Evolutionary conservation across 2,329 filamentous ascomycete genomes (phyloP).

Genomic region (Scorias spongiosa): DNA sequence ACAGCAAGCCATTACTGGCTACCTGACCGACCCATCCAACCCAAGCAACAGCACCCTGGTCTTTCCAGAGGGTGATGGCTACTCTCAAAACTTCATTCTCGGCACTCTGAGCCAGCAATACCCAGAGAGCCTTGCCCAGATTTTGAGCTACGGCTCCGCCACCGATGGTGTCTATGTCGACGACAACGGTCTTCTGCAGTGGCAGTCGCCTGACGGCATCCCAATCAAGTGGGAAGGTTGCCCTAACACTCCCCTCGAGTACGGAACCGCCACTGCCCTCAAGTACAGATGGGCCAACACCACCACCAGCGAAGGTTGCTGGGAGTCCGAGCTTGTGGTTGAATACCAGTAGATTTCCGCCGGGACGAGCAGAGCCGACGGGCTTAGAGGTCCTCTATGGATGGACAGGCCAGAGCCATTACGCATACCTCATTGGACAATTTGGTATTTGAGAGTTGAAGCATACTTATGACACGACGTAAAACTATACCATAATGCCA

Average conservation of each 20-base stretch:
- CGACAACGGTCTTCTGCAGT: slow-evolving; percentile 4
- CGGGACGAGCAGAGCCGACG: too few relatives aligned
- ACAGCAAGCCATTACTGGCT: slow-evolving; percentile 3
- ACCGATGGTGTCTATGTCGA: slow-evolving; percentile 7
- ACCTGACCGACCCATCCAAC: slow-evolving; percentile 5
- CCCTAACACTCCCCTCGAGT: slow-evolving; percentile 2
- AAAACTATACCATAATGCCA: too few relatives aligned
- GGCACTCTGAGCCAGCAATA: slow-evolving; percentile 2
- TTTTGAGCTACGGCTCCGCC: slow-evolving; percentile 4
- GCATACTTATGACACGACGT: too few relatives aligned
- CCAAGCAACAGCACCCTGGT: slow-evolving; percentile 3
- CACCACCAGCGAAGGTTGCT: slow-evolving; percentile 2
- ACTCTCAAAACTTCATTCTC: slow-evolving; percentile 4
- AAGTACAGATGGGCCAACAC: slow-evolving; percentile 4
- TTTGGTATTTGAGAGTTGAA: too few relatives aligned
- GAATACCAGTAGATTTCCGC: slow-evolving; percentile 2
- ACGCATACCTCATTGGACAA: too few relatives aligned
- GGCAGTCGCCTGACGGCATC: slow-evolving; percentile 3
- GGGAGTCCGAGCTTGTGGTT: slow-evolving; percentile 3
- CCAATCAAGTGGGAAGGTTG: slow-evolving; percentile 3
- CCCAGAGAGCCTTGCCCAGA: slow-evolving; percentile 4
- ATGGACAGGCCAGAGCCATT: too few relatives aligned
- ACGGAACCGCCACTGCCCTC: slow-evolving; percentile 4
- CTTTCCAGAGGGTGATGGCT: slow-evolving; percentile 1
- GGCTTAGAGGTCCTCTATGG: too few relatives aligned